phyloP scores from a whole-genome alignment of 306 rosid species.

The Parietaria judaica region DNA sequence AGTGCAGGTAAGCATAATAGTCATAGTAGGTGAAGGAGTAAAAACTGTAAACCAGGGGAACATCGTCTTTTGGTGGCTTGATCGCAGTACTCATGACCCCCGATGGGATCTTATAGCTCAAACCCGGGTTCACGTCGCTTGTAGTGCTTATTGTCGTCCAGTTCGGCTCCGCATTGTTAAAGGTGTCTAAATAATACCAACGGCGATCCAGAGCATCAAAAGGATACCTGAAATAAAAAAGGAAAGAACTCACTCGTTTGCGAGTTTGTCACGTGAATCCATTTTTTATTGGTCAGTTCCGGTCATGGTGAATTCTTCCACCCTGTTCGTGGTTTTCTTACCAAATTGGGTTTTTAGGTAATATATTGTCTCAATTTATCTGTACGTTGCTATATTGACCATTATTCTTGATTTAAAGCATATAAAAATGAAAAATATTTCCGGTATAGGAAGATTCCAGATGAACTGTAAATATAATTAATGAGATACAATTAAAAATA shows the following conservation, averaged over 20 bases:
- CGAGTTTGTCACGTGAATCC: too few species aligned
- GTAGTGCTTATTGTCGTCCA: neutral
- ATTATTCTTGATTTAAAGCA: too few species aligned
- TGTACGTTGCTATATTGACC: too few species aligned
- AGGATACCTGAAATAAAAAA: slow-evolving; percentile 15
- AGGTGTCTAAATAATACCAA: neutral
- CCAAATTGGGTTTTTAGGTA: too few species aligned
- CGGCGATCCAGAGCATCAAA: slow-evolving; percentile 11
- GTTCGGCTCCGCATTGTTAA: neutral
- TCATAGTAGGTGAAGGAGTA: too few species aligned
- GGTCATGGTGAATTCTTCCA: too few species aligned
- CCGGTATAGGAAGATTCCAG: too few species aligned
- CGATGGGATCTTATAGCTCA: neutral
- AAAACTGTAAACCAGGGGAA: neutral
- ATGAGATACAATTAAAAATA: neutral
- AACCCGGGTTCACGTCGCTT: neutral
- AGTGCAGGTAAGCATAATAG: slow-evolving; percentile 1
- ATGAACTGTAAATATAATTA: too few species aligned
- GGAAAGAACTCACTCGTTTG: neutral
- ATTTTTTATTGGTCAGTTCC: too few species aligned
- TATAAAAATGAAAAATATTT: too few species aligned
- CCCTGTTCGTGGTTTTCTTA: too few species aligned
- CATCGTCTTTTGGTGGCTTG: neutral
- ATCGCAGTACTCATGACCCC: slow-evolving; percentile 15
- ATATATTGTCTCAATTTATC: too few species aligned